These are phyloP conservation scores for Vitellaria paradoxa DNA, from an alignment of 179 eudicot species.

Conservation along the genomic window DNA sequence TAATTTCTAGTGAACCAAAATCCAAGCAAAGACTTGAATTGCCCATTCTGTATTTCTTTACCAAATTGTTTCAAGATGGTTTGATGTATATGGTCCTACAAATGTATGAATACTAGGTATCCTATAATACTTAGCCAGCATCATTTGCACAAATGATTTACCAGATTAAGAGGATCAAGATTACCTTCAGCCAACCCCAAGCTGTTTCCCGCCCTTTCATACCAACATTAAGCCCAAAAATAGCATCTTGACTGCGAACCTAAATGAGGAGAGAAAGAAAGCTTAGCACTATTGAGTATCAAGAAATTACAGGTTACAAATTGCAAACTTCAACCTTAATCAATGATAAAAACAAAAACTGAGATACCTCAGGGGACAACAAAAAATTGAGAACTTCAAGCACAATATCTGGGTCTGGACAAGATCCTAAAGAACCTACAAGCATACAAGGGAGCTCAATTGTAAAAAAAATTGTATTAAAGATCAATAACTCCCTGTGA, in stretches of 20 bases:
- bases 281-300: background rate
- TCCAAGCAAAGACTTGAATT: too few relatives aligned
- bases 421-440: constrained; percentile 74
- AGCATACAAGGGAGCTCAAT: background rate
- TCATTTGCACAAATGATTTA: too few relatives aligned
- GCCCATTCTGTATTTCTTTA: too few relatives aligned
- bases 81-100: too few relatives aligned
- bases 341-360: background rate
- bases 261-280: constrained; percentile 19
- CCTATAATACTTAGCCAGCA: too few relatives aligned
- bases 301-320: background rate
- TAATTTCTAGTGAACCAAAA: too few relatives aligned
- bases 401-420: constrained; percentile 70
- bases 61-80: too few relatives aligned
- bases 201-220: constrained; percentile 77
- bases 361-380: constrained; percentile 64
- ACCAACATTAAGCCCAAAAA: constrained; percentile 65
- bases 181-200: constrained; percentile 94
- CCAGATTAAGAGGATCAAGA: background rate
- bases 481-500: too few relatives aligned
- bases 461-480: background rate
- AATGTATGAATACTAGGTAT: too few relatives aligned
- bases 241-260: constrained; percentile 94
- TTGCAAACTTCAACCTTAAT: background rate
- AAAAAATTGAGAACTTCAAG: constrained; percentile 83